Percentiles rank a stretch among this genome's conserved stretches.
phyloP scores from a whole-genome alignment of 805 yeast species.

The Peterozyma xylosa region DNA sequence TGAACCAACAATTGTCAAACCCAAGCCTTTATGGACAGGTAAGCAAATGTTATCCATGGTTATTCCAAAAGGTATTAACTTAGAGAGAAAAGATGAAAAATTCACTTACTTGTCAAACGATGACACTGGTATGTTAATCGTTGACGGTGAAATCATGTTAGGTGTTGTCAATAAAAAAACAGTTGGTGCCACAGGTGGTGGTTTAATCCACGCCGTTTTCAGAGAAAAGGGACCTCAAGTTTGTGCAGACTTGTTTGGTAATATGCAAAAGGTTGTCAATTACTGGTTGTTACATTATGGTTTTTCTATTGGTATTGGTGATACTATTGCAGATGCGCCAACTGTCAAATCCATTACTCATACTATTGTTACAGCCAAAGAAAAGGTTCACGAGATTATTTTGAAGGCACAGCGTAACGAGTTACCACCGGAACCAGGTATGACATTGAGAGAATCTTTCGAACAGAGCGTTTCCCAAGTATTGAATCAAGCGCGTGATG shows the following conservation, averaged over 20 bases:
- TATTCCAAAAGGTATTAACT: slow-evolving; percentile 91
- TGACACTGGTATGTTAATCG: slow-evolving; percentile 92
- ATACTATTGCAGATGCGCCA: slow-evolving; percentile 95
- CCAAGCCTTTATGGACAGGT: slow-evolving; percentile 97
- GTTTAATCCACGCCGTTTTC: slow-evolving; percentile 93
- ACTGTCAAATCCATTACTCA: slow-evolving; percentile 93
- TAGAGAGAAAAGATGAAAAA: slow-evolving; percentile 90
- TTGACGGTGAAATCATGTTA: slow-evolving; percentile 93
- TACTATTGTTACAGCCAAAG: slow-evolving; percentile 89
- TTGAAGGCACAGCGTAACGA: slow-evolving; percentile 84
- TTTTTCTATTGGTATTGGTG: slow-evolving; percentile 99
- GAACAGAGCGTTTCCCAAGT: slow-evolving; percentile 95
- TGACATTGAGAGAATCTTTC: slow-evolving; percentile 97
- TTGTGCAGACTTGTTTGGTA: slow-evolving; percentile 87
- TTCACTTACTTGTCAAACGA: slow-evolving; percentile 77
- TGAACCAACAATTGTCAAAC: slow-evolving; percentile 87
- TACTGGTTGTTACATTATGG: slow-evolving; percentile 96
- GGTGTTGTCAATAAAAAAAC: slow-evolving; percentile 98
- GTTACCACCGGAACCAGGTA: slow-evolving; percentile 96
- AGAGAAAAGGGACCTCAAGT: slow-evolving; percentile 92
- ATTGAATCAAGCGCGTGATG: slow-evolving; percentile 96
- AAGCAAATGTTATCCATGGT: slow-evolving; percentile 89
- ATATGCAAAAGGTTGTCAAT: slow-evolving; percentile 90
- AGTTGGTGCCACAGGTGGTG: slow-evolving; percentile 98
- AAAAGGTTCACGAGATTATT: slow-evolving; percentile 89